These are phyloP conservation scores for Herpetospermum pedunculosum DNA, from an alignment of 306 rosid genomes.

Conservation along the genomic window DNA sequence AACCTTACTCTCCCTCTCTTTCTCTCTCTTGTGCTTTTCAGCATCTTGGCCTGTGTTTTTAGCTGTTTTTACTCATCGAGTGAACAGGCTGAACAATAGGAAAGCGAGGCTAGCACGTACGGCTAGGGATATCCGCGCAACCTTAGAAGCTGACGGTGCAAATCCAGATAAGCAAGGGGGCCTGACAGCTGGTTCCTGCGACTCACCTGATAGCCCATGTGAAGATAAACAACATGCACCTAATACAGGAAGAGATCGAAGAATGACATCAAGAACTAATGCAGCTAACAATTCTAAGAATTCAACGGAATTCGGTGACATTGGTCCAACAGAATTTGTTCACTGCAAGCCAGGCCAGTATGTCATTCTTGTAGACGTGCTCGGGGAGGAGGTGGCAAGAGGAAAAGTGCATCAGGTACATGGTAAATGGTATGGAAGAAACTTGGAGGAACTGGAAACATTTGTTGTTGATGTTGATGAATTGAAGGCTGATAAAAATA, in stretches of 20 bases:
- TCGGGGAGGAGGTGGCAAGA: constrained; percentile 47
- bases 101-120: constrained; percentile 89
- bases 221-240: constrained; percentile 23
- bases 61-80: constrained; percentile 11
- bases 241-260: constrained; percentile 34
- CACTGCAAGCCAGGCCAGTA: constrained; percentile 44
- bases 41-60: background rate
- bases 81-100: constrained; percentile 82
- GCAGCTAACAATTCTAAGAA: constrained; percentile 19
- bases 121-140: constrained; percentile 48
- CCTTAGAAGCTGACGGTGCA: constrained; percentile 33
- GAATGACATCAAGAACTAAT: constrained; percentile 18
- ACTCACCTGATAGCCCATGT: constrained; percentile 40
- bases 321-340: constrained; percentile 27
- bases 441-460: constrained; percentile 38
- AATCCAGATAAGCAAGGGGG: constrained; percentile 42
- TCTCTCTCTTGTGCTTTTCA: background rate
- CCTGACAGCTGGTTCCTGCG: constrained; percentile 24
- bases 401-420: constrained; percentile 52
- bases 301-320: constrained; percentile 21
- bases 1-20: background rate
- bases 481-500: constrained; percentile 42
- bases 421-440: constrained; percentile 61
- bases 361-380: constrained; percentile 29
- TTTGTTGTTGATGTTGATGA: constrained; percentile 58